These are phyloP conservation scores for Dryas octopetala DNA, from an alignment of 306 rosid species.

Conservation along the genomic window DNA sequence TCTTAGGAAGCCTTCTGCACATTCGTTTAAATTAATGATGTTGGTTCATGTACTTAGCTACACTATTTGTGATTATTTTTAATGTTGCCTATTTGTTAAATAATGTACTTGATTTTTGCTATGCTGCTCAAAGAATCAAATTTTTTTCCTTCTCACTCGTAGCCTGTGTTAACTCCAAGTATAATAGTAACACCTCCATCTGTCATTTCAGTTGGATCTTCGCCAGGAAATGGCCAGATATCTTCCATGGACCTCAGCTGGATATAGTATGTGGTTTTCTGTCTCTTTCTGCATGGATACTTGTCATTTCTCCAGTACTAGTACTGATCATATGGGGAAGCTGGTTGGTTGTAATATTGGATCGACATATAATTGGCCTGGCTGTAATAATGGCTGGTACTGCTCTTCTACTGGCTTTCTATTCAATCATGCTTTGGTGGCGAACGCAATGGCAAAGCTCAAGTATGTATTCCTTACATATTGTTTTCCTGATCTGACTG, in stretches of 20 bases:
- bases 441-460: conserved; percentile 99
- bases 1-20: conserved; percentile 3
- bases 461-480: conserved; percentile 61
- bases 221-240: conserved; percentile 95
- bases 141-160: neutral
- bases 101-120: neutral
- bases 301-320: conserved; percentile 85
- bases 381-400: conserved; percentile 99
- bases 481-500: neutral
- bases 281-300: conserved; percentile 79
- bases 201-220: conserved; percentile 86
- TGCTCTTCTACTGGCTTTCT: conserved; percentile 93
- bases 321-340: conserved; percentile 88
- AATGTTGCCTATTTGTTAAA: neutral
- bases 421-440: conserved; percentile 99
- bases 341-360: conserved; percentile 92
- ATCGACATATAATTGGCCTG: conserved; percentile 92
- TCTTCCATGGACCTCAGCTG: conserved; percentile 93
- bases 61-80: neutral
- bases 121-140: too few relatives aligned
- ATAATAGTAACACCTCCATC: neutral
- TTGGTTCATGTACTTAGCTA: neutral
- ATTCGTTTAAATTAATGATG: conserved; percentile 9
- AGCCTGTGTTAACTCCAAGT: neutral
- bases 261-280: conserved; percentile 82